Percentiles rank a stretch among this genome's conserved stretches.
Conservation (phyloP, 306 rosid genomes). For the Spatholobus suberectus region DNA sequence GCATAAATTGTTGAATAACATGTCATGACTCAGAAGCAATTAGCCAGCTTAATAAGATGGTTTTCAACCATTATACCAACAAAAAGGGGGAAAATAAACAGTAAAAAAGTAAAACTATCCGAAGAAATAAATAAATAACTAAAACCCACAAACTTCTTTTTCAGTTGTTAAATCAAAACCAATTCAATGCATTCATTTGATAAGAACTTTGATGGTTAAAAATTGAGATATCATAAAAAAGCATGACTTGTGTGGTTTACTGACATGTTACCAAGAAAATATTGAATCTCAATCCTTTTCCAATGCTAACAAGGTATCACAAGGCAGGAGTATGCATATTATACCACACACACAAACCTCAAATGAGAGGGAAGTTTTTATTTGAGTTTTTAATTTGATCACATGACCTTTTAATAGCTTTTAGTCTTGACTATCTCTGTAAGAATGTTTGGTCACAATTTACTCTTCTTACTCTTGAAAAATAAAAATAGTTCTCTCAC, state of each 20-base stretch:
- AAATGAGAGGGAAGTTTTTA: not conserved
- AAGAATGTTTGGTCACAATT: not conserved
- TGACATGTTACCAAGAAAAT: conserved; percentile 36
- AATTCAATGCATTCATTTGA: conserved; percentile 10
- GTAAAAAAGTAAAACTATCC: too few relatives aligned
- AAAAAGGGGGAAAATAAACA: too few relatives aligned
- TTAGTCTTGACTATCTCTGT: not conserved
- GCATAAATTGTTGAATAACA: conserved; percentile 31
- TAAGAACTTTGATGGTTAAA: conserved; percentile 21
- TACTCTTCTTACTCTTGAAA: not conserved
- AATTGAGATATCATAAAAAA: conserved; percentile 31
- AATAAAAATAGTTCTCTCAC: not conserved
- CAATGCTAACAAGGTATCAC: conserved; percentile 41
- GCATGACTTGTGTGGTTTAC: conserved; percentile 27
- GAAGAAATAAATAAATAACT: not conserved
- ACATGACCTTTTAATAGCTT: not conserved
- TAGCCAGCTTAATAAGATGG: conserved; percentile 33
- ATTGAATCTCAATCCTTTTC: conserved; percentile 46
- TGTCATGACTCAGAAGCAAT: conserved; percentile 20
- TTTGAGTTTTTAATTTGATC: not conserved
- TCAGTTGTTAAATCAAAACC: conserved; percentile 23
- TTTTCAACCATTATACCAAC: conserved; percentile 27
- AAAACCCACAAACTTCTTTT: not conserved
- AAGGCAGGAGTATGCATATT: not conserved
- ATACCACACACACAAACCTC: conserved; percentile 1